Percentiles rank a stretch among this genome's conserved stretches.
These are phyloP conservation scores for Nakaseomyces bracarensis DNA, from an alignment of 1,139 yeast genomes.

Conservation along the genomic window DNA sequence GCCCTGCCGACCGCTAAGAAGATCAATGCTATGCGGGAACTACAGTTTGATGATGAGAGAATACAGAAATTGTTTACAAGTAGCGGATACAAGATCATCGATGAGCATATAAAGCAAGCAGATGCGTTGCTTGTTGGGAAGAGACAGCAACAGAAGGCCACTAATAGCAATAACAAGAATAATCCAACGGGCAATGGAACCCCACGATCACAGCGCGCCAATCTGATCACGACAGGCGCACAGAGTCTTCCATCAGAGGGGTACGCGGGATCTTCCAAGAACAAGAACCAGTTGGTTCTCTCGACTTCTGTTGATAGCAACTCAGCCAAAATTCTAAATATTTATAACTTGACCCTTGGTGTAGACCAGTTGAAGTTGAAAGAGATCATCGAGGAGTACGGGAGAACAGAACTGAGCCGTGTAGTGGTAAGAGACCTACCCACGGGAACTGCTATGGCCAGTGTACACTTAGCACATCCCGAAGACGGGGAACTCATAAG, in stretches of 20 bases:
- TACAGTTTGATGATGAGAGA: background rate
- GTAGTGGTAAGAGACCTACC: slow-evolving; percentile 19
- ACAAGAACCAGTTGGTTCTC: slow-evolving; percentile 14
- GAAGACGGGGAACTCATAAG: slow-evolving; percentile 12
- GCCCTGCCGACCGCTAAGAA: background rate
- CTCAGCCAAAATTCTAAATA: slow-evolving; percentile 10
- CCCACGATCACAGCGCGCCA: no score
- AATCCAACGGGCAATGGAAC: no score
- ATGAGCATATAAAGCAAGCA: background rate
- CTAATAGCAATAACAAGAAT: no score
- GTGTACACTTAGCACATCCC: slow-evolving; percentile 15
- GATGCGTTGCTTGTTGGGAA: background rate
- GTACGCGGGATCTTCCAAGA: background rate
- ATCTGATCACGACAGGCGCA: background rate
- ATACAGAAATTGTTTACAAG: background rate
- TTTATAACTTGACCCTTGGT: slow-evolving; percentile 22
- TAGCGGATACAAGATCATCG: background rate
- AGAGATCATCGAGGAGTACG: slow-evolving; percentile 15
- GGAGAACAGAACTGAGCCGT: slow-evolving; percentile 14
- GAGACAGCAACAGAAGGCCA: background rate
- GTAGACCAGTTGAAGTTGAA: slow-evolving; percentile 17
- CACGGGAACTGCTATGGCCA: slow-evolving; percentile 22
- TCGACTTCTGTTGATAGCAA: slow-evolving; percentile 9
- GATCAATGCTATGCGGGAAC: slow-evolving; percentile 4
- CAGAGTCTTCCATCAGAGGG: background rate